A percentile compares a stretch with the other conserved stretches of the same genome.
Conservation (phyloP, 331 rosid species). For the Cydonia oblonga region DNA sequence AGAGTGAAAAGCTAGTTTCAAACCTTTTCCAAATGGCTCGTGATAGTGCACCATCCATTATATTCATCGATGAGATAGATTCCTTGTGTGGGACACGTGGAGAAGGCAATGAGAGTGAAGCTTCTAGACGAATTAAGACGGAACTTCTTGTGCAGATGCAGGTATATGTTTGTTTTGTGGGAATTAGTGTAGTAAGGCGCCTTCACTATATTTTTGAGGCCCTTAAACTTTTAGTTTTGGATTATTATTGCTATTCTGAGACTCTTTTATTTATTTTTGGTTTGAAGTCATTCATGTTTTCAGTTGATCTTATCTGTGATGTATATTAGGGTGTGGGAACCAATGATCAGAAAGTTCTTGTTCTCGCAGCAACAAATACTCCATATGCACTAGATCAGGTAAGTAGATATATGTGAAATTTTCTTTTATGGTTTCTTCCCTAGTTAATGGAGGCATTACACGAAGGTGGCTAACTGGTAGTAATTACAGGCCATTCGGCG, state of each 20-base stretch:
- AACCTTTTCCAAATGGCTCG: conserved; percentile 97
- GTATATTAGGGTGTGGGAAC: conserved; percentile 71
- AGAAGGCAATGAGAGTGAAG: conserved; percentile 99
- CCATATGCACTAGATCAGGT: conserved; percentile 98
- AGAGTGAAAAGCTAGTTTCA: conserved; percentile 95
- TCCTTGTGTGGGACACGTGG: conserved; percentile 96
- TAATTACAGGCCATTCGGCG: conserved; percentile 82
- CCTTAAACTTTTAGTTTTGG: neutral
- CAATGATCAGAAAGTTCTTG: conserved; percentile 94
- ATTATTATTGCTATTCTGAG: neutral
- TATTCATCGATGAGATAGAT: conserved; percentile 93
- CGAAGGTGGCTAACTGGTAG: conserved; percentile 19
- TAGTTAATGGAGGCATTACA: neutral
- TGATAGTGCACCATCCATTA: conserved; percentile 93
- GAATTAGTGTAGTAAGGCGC: conserved; percentile 5
- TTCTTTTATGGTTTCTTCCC: neutral
- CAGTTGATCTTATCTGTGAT: conserved; percentile 14
- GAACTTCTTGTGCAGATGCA: conserved; percentile 99
- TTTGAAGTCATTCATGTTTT: conserved; percentile 3
- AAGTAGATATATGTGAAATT: conserved; percentile 6
- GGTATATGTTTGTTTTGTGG: conserved; percentile 41
- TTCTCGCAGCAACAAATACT: conserved; percentile 98
- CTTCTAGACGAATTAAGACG: conserved; percentile 95
- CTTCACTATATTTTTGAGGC: neutral
- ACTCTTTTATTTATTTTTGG: neutral